Evolutionary conservation across 306 rosid species (phyloP), one percentile per base, ranked within the genome.

Genomic region (Arachis hypogaea): DNA sequence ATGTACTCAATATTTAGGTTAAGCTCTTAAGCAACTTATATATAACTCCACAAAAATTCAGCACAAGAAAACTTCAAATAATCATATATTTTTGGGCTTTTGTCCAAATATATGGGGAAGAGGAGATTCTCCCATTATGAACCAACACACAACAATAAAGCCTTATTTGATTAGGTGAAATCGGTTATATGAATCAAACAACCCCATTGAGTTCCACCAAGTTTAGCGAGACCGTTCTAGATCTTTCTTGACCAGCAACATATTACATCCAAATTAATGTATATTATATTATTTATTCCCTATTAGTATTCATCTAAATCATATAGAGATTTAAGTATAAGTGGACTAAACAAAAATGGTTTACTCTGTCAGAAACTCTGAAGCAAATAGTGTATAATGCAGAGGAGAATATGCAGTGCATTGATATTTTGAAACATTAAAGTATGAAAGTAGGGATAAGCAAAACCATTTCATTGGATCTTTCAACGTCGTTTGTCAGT

Each of bases 381-480:
- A 52, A 68, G 38, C 69, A 54, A 16, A 58, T 9, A 18, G 46
- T 14, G 64, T 52, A 58, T 56, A 41, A 71, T 7, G 63, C 66
- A 14, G 1, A 22, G 5, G 5, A 29, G 7, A 59, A 49, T 71
- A 50, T 30, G 66, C 70, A 71, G 47, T 22, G 72, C 70, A 71
- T 55, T 22, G 62, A 58, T 61, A 49, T 52, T 29, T 5, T 58
- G 18, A 69, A 33, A 46, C 29, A 7, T 43, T 11, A 64, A 64
- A 61, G 28, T 22, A 22, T 22, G 28, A 22, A 71, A 52, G 67
- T 7, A 49, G 59, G 72, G 82, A 83, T 78, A 45, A 75, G 78
- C 36, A 28, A 38, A 46, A 66, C 98, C 98, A 83, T 85, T 91
- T 94, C 97, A 67, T 85, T 85, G 71, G 97, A 94, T 88, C 98